Evolutionary conservation across 306 rosid species (phyloP), one percentile per base, ranked within the genome.

Genomic region (Fagus crenata): DNA sequence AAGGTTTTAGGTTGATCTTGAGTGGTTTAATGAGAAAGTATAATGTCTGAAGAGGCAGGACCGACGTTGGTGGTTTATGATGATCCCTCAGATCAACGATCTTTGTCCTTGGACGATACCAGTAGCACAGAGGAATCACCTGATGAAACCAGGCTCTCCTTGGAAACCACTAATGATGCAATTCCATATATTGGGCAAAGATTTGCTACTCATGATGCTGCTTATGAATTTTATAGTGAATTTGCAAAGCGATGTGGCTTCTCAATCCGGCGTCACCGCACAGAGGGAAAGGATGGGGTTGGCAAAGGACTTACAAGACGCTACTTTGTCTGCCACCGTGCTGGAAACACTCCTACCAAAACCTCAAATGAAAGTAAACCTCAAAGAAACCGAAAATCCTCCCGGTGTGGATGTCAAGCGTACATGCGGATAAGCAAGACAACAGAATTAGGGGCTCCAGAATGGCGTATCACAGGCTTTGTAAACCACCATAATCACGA

Each of bases 381-480:
- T 71, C 96, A 92, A 84, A 88, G 98, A 70, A 94, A 94, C 54
- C 76, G 97, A 75, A 94, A 94, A 77, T 94, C 98, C 71, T 94
- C 97, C n/a, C 83, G 97, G 1, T 94, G 98, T 78, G 97, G 96
- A 69, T 94, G 98, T 73, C 97, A 89, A 78, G 98, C 97, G 2
- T 94, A 94, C 74, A 80, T 94, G 97, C 82, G 97, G 58, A 94
- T 94, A 70, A 94, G 96, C 93, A 94, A 94, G 81, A 84, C 95
- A 42, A 84, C 90, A 2, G 98, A 94, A 79, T 81, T 88, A 69
- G 98, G 96, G 78, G 80, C 89, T 70, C 87, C 89, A 8, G 98
- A 94, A 75, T 94, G 98, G 98, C 96, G 98, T 15, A 88, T 94
- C 58, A 94, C 97, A 43, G 98, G 98, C 76, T 94, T 92, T 82